Evolutionary conservation across 2,329 filamentous ascomycete genomes (phyloP).

Genomic region (Sordariomycetes sp.): DNA sequence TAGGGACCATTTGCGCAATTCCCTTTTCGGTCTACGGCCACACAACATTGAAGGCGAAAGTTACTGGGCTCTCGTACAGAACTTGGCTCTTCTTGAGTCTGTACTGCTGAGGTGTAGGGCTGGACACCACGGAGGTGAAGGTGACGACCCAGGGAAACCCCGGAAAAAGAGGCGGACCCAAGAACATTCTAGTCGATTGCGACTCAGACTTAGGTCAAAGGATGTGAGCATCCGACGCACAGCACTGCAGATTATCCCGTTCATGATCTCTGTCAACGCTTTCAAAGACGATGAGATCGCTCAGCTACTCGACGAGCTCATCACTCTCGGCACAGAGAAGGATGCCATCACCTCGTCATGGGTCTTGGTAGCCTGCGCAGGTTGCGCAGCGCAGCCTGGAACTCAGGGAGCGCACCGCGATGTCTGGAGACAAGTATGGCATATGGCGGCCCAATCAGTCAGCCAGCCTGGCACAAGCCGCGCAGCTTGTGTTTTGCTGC

Average conservation of each 20-base stretch:
- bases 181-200: conserved; percentile 33
- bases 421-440: conserved; percentile 68
- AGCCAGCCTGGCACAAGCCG: conserved; percentile 64
- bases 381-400: conserved; percentile 5
- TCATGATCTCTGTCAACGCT: conserved; percentile 38
- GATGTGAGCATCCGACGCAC: conserved; percentile 36
- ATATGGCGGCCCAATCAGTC: conserved; percentile 60
- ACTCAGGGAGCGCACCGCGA: conserved; percentile 24
- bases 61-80: conserved; percentile 51
- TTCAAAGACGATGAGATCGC: conserved; percentile 41
- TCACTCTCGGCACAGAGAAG: conserved; percentile 58
- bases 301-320: conserved; percentile 48
- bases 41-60: conserved; percentile 47
- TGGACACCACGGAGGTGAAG: conserved; percentile 11
- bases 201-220: conserved; percentile 35
- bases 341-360: conserved; percentile 60
- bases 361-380: conserved; percentile 75
- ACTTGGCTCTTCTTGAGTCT: conserved; percentile 47
- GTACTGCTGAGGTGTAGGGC: conserved; percentile 23
- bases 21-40: conserved; percentile 43
- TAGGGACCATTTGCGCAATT: conserved; percentile 33
- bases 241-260: conserved; percentile 48
- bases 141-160: conserved; percentile 32
- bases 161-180: conserved; percentile 41
- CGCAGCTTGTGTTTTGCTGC: conserved; percentile 65